Evolutionary conservation across 2,329 filamentous ascomycete genomes (phyloP), one percentile per base, ranked within the genome.

Genomic region (Scedosporium dehoogii): DNA sequence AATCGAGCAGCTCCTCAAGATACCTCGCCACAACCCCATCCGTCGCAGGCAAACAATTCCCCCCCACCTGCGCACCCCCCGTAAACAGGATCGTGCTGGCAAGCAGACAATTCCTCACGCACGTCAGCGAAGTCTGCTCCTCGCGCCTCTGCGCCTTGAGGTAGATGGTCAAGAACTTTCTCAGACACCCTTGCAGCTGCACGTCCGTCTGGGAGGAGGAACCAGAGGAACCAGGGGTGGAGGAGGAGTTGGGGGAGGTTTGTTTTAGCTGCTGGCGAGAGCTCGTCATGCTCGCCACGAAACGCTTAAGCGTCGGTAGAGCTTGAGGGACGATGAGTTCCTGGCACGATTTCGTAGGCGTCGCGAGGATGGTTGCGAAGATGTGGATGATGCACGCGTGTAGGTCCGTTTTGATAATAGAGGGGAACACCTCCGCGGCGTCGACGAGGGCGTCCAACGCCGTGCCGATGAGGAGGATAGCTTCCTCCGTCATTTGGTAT

Each of bases 311-410:
- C 48, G 92, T 96, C 0, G 94, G 91, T 16, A 99, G 81, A 2
- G 92, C 88, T 73, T 96, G 90, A 0, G 94, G 93, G 1, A 97
- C 88, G 38, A 97, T 91, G 44, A 91, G 83, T 27, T 90, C 85
- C 74, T 99, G 96, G 70, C 93, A 97, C 10, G 86, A 81, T 25
- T 42, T 14, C 56, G 66, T 70, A 0, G 90, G 88, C 0, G 92
- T 97, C 14, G 90, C 89, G 12, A 99, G 83, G 63, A 96, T 94
- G 0, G 92, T 96, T 61, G 91, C 89, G 71, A 97, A 97, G 62
- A 97, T 96, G 76, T 99, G 92, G 59, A 99, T 84, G 67, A 97
- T 96, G 70, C 93, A 97, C 46, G 94, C 93, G 71, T 97, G 92
- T 6, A 99, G 81, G 72, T 99, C 94, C 9, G 92, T 93, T 71